phyloP scores from a whole-genome alignment of 2,329 filamentous ascomycete genomes.

The Hirsutella thompsonii region DNA sequence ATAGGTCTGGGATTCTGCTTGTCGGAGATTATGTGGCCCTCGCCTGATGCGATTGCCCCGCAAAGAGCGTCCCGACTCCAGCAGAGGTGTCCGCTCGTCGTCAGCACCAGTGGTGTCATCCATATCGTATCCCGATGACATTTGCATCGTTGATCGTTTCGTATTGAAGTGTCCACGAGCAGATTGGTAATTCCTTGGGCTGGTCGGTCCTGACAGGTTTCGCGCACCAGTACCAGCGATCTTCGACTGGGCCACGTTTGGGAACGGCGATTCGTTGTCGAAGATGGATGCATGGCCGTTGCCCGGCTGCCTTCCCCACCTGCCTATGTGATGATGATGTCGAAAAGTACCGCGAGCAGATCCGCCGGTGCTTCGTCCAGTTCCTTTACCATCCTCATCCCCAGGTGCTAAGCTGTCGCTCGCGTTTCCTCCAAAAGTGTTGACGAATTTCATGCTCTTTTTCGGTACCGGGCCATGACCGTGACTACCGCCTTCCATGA shows the following conservation, averaged over 20 bases:
- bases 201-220: constrained; percentile 56
- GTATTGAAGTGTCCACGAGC: constrained; percentile 18
- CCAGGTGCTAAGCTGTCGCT: constrained; percentile 38
- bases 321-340: constrained; percentile 62
- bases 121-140: constrained; percentile 59
- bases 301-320: constrained; percentile 58
- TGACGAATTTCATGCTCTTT: constrained; percentile 94
- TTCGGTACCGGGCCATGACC: constrained; percentile 33
- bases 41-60: constrained; percentile 46
- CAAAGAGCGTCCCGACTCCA: constrained; percentile 45
- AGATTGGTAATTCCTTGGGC: constrained; percentile 44
- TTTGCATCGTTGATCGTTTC: constrained; percentile 43
- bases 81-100: constrained; percentile 77
- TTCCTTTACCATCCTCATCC: constrained; percentile 55
- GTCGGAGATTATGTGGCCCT: constrained; percentile 43
- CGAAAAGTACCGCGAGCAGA: constrained; percentile 54
- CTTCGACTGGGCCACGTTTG: constrained; percentile 51
- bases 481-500: constrained; percentile 45
- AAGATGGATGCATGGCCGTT: constrained; percentile 60
- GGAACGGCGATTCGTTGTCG: constrained; percentile 68
- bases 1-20: constrained; percentile 62
- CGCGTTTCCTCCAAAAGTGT: constrained; percentile 54
- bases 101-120: constrained; percentile 70
- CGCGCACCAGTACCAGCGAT: constrained; percentile 42
- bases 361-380: constrained; percentile 45